phyloP scores from a whole-genome alignment of 2,329 filamentous ascomycete species.

The Microsporum canis region DNA sequence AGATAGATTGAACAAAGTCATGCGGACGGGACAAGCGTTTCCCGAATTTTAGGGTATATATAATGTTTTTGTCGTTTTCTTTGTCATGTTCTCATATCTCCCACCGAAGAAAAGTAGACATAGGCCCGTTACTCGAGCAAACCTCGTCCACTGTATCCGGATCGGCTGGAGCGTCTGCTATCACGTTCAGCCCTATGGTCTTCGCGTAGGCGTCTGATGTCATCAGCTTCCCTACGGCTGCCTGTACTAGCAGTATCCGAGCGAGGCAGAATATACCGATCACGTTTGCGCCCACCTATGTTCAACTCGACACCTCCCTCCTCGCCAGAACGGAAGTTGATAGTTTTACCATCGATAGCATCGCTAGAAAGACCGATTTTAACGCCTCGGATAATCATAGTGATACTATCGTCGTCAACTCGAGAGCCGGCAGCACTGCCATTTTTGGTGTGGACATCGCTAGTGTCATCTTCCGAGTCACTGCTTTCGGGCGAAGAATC shows the following conservation, averaged over 20 bases:
- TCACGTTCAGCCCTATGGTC: constrained; percentile 29
- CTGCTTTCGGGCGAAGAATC: constrained; percentile 32
- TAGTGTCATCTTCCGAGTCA: constrained; percentile 20
- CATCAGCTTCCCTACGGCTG: constrained; percentile 25
- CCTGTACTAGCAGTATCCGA: constrained; percentile 27
- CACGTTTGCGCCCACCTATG: constrained; percentile 27
- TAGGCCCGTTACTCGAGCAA: constrained; percentile 13
- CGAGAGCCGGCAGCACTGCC: constrained; percentile 25
- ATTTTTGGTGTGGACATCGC: constrained; percentile 25
- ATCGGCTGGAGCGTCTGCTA: constrained; percentile 30
- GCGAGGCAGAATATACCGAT: constrained; percentile 26
- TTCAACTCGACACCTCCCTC: constrained; percentile 30
- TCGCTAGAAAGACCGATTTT: constrained; percentile 30
- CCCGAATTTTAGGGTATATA: not conserved
- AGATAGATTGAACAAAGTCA: not conserved
- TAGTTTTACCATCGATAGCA: constrained; percentile 28
- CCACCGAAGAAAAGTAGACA: not conserved
- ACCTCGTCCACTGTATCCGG: constrained; percentile 25
- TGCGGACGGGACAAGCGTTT: not conserved
- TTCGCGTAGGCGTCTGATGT: constrained; percentile 23
- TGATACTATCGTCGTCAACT: constrained; percentile 28
- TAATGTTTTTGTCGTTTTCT: not conserved
- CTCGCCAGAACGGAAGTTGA: constrained; percentile 30
- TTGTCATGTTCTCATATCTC: not conserved
- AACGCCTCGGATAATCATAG: constrained; percentile 31